phyloP scores from a whole-genome alignment of 352 stramenopile genomes.

The Globisporangium ultimum region DNA sequence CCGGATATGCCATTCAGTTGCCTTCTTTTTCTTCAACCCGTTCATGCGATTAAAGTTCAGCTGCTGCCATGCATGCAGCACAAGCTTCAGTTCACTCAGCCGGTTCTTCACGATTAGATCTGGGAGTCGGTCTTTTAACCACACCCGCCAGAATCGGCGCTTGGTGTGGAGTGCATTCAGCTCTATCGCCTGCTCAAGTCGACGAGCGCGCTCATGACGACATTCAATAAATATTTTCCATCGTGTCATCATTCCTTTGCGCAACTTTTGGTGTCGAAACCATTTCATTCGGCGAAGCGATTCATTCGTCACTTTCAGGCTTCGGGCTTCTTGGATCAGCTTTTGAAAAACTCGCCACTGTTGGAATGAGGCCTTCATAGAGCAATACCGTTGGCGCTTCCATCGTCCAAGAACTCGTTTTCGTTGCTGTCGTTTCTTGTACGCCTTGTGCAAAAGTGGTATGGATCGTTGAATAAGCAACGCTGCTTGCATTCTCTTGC shows the following conservation, averaged over 20 bases:
- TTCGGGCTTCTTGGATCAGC: slow-evolving; percentile 5
- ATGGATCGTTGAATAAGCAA: slow-evolving; percentile 9
- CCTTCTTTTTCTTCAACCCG: slow-evolving; percentile 11
- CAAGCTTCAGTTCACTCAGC: slow-evolving; percentile 8
- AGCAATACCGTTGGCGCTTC: slow-evolving; percentile 4
- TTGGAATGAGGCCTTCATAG: slow-evolving; percentile 7
- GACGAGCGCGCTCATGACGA: background rate
- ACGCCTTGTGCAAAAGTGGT: slow-evolving; percentile 4
- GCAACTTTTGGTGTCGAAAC: slow-evolving; percentile 26
- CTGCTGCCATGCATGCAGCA: slow-evolving; percentile 8
- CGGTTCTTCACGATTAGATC: slow-evolving; percentile 6
- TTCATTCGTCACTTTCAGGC: slow-evolving; percentile 8
- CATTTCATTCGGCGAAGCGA: slow-evolving; percentile 14
- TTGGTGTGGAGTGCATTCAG: slow-evolving; percentile 2
- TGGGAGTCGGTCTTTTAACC: slow-evolving; percentile 4
- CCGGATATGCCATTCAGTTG: slow-evolving; percentile 3
- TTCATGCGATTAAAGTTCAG: slow-evolving; percentile 2
- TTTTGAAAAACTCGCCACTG: slow-evolving; percentile 11
- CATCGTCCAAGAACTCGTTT: slow-evolving; percentile 13
- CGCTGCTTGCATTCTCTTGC: background rate
- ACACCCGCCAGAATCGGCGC: slow-evolving; percentile 5
- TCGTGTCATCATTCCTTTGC: slow-evolving; percentile 13
- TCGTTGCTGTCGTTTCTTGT: slow-evolving; percentile 7
- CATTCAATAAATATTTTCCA: slow-evolving; percentile 13
- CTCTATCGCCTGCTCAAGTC: background rate